Base-by-base conservation (phyloP, 495 filamentous ascomycete species). In the Podospora australis region DNA sequence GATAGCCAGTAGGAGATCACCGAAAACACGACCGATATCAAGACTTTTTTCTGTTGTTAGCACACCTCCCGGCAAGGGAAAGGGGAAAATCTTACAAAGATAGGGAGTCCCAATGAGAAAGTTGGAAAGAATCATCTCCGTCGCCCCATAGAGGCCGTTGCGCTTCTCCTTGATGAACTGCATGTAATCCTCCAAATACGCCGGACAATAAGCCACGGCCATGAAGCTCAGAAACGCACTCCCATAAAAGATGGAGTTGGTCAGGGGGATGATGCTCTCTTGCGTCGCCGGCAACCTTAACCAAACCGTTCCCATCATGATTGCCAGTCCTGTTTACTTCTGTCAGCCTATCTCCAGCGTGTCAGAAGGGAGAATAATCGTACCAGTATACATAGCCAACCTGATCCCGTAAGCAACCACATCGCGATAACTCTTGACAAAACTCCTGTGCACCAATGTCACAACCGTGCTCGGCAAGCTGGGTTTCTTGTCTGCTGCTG, bases 301-400 rank as follows among this genome's bases (percentile, higher is more conserved):
- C 83, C 84, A 92, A 19, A 91, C 85, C 1, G 87, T 91, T 3
- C 87, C 87, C 82, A 90, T 87, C 84, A 92, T 84, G 52, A 92
- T 81, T 0, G 87, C 86, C 24, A 90, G 72, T 7, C 75, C 57
- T 57, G 36, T 47, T 1, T 6, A n/a, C n/a, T 7, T 4, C 13
- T 16, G 26, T 36, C 11, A 52, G 43, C 13, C 19, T 11, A 19
- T 63, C 55, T 28, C 10, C 26, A 14, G 13, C 14, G 13, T 22
- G 5, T 2, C 21, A n/a, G n/a, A 35, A 26, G 14, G 40, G 11
- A 17, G 7, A 19, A 34, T 10, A 51, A n/a, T n/a, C 68, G n/a
- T 54, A 71, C 83, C 85, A 38, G 82, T 72, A 61, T 92, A 91
- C 87, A 92, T 92, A 8, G 79, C 82, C 20, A 90, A 73, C 1